Base-by-base conservation (phyloP, 768 basidiomycete genomes). In the Macrolepiota dolichaula region DNA sequence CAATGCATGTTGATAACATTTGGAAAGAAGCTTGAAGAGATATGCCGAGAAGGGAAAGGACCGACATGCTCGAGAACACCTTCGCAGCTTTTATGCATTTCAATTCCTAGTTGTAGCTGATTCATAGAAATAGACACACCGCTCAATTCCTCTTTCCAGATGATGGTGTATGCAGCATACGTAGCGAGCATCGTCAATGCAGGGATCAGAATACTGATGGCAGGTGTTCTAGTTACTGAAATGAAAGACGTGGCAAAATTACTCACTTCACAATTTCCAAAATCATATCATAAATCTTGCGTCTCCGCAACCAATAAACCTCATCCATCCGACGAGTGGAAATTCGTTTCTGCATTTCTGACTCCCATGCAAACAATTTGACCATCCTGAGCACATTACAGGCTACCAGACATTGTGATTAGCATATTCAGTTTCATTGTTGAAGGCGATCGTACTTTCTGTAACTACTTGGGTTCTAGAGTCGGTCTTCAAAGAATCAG, bases 331-430 rank as follows among this genome's bases (percentile, higher is more conserved):
- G 80, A 65, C 85, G 85, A 47, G 79, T 78, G 11, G 75, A 72
- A 42, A 93, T 74, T 49, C 75, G 76, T 5, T 79, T 71, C 42
- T 79, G 76, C 71, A 88, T 81, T 51, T 84, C 79, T 55, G 80
- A 79, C 77, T 87, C 81, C 81, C 89, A 83, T 12, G 79, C 90
- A 65, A 91, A 91, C 42, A 91, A 73, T 70, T 91, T 91, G 68
- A 89, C 76, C 84, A 89, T 88, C 24, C 88, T 81, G 13, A 89
- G 69, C 22, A 84, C 81, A 57, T 79, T 81, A 66, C 85, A 74
- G 2, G 77, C 85, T 85, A 12, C 10, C 12, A 57, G 4, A 47
- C 38, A 72, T 19, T 22, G 37, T 1, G 22, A 50, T 24, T 25
- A 32, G 54, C 46, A 19, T 29, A 6, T 66, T 53, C 75, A 17